Percentiles rank a stretch among this genome's conserved stretches.
Conservation (phyloP, 257 asterid genomes). For the Przewalskia tangutica region DNA sequence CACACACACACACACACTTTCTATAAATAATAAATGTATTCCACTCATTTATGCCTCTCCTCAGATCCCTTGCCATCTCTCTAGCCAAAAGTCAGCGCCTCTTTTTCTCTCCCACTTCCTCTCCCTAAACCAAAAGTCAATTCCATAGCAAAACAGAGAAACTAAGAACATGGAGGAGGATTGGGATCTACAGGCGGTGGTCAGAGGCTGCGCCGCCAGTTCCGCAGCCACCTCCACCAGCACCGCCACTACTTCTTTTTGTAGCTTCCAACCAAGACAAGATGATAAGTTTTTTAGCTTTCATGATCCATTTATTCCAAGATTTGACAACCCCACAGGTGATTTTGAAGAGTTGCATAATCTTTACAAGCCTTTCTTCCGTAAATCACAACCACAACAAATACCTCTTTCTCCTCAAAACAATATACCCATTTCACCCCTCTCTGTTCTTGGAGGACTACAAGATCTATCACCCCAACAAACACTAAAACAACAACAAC, state of each 20-base stretch:
- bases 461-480: slow-evolving; percentile 48
- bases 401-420: slow-evolving; percentile 20
- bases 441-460: slow-evolving; percentile 49
- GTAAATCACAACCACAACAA: slow-evolving; percentile 16
- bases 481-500: slow-evolving; percentile 6
- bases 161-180: slow-evolving; percentile 55
- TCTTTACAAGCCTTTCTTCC: slow-evolving; percentile 53
- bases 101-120: background rate
- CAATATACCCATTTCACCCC: slow-evolving; percentile 39
- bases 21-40: slow-evolving; percentile 9
- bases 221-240: slow-evolving; percentile 22
- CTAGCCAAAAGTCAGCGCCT: slow-evolving; percentile 58
- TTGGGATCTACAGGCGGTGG: slow-evolving; percentile 97
- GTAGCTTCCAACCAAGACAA: slow-evolving; percentile 20
- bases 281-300: slow-evolving; percentile 20
- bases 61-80: background rate
- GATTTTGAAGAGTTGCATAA: slow-evolving; percentile 40
- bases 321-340: slow-evolving; percentile 6
- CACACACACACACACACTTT: slow-evolving; percentile 7
- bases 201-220: slow-evolving; percentile 69
- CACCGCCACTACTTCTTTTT: background rate
- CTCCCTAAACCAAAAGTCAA: slow-evolving; percentile 5
- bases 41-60: slow-evolving; percentile 3
- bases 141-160: background rate
- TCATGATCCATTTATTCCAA: slow-evolving; percentile 42